Evolutionary conservation across 768 basidiomycete genomes (phyloP).

Genomic region (Suillus ampliporus): DNA sequence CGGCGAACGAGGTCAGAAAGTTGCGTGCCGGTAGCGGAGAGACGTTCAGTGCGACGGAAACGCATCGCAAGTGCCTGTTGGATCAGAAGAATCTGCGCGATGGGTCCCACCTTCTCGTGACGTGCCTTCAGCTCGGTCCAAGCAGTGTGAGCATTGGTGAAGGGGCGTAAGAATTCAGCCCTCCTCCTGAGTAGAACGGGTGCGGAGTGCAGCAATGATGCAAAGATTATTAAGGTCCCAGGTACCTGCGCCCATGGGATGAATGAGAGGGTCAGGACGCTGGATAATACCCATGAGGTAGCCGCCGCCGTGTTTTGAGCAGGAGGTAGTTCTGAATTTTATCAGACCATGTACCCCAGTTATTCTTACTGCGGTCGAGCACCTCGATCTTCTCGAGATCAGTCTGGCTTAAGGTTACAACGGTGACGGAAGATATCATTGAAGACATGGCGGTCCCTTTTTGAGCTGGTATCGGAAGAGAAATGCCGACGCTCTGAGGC

Average conservation of each 20-base stretch:
- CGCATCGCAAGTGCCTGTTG: constrained; percentile 20
- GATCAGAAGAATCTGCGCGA: constrained; percentile 23
- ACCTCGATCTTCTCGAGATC: not conserved
- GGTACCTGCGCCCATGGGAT: not conserved
- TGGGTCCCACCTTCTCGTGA: constrained; percentile 20
- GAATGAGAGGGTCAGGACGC: not conserved
- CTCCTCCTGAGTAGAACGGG: not conserved
- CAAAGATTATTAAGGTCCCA: not conserved
- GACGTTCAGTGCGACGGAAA: constrained; percentile 8
- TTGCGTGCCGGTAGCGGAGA: constrained; percentile 5
- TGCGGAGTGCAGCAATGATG: not conserved
- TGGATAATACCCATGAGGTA: not conserved
- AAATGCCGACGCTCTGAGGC: no score
- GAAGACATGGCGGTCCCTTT: no score
- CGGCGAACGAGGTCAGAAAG: constrained; percentile 17
- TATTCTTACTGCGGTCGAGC: not conserved
- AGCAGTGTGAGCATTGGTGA: not conserved
- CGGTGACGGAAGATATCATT: no score
- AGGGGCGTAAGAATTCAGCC: not conserved
- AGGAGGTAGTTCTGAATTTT: not conserved
- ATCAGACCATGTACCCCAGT: not conserved
- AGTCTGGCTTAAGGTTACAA: no score
- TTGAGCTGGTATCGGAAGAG: no score
- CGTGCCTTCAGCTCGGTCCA: constrained; percentile 18
- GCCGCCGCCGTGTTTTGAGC: not conserved